Percentiles rank a stretch among this genome's conserved stretches.
Evolutionary conservation across 139 green algal genomes (phyloP).

Genomic region (Micromonas pusilla): DNA sequence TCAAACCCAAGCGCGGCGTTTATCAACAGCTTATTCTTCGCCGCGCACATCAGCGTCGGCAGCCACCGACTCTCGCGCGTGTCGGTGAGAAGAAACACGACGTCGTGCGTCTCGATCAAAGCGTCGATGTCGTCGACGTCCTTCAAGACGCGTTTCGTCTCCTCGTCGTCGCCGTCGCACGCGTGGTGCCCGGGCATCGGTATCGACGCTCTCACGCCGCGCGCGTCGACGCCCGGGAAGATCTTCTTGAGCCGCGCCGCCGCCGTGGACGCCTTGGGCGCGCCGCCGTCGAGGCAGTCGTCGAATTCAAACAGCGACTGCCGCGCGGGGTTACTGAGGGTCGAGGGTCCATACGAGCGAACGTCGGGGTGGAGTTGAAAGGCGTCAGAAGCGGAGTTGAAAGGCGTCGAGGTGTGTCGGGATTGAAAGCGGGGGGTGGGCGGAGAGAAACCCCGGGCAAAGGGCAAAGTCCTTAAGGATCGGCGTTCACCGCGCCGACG

Average conservation of each 20-base stretch:
- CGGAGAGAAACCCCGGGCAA: no score
- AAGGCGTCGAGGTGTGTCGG: no score
- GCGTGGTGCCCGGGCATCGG: conserved; percentile 87
- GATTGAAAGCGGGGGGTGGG: no score
- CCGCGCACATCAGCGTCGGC: conserved; percentile 73
- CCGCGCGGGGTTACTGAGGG: conserved; percentile 45
- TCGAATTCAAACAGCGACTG: conserved; percentile 83
- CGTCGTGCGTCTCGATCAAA: conserved; percentile 62
- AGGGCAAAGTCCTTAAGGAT: no score
- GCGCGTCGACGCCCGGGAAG: conserved; percentile 42
- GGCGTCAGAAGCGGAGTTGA: no score
- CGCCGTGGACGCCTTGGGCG: conserved; percentile 77
- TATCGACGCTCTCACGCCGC: conserved; percentile 55
- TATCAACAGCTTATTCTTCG: conserved; percentile 56
- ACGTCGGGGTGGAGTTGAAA: no score
- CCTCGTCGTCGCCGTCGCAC: neutral
- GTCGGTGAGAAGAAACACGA: conserved; percentile 91
- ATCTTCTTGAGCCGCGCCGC: conserved; percentile 56
- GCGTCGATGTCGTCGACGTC: conserved; percentile 41
- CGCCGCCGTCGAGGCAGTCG: conserved; percentile 80
- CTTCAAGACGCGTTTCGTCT: neutral
- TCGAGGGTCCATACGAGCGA: no score
- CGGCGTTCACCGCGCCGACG: no score
- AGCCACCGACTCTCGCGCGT: conserved; percentile 89
- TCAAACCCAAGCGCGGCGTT: conserved; percentile 91